Conservation (phyloP, 208 protist genomes). For the Crithidia sp. region DNA sequence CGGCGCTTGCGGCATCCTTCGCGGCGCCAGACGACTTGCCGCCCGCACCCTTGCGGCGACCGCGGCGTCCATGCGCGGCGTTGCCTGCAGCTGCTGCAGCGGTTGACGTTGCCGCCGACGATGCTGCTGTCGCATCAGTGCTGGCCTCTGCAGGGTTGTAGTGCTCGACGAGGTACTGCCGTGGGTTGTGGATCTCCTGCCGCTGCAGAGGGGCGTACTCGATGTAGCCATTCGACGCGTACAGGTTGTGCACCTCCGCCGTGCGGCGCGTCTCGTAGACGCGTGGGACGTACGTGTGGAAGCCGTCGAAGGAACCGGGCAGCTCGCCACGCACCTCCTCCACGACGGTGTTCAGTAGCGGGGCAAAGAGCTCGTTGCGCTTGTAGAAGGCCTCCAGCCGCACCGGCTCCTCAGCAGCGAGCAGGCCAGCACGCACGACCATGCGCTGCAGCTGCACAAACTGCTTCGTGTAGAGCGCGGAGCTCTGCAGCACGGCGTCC, state of each 20-base stretch:
- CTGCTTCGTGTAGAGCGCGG: conserved; percentile 68
- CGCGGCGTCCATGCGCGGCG: conserved; percentile 18
- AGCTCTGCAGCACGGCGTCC: conserved; percentile 51
- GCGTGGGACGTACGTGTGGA: conserved; percentile 50
- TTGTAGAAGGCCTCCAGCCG: conserved; percentile 62
- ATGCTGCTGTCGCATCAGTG: neutral
- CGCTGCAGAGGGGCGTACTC: conserved; percentile 62
- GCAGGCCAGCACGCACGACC: conserved; percentile 68
- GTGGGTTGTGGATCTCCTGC: conserved; percentile 57
- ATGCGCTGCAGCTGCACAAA: conserved; percentile 70
- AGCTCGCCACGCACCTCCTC: conserved; percentile 43
- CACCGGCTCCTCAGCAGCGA: conserved; percentile 66
- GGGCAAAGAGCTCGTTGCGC: conserved; percentile 57
- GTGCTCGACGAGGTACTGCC: conserved; percentile 59
- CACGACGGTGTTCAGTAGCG: conserved; percentile 51
- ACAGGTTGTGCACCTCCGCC: conserved; percentile 71
- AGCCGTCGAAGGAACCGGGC: conserved; percentile 59
- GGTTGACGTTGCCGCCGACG: neutral
- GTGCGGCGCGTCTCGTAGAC: conserved; percentile 53
- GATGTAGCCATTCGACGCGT: conserved; percentile 78
- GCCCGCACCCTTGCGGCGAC: conserved; percentile 27
- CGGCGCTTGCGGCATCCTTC: neutral
- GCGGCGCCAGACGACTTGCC: conserved; percentile 7
- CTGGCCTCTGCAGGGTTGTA: conserved; percentile 56
- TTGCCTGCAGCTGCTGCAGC: neutral